A percentile compares a stretch with the other conserved stretches of the same genome.
Conservation (phyloP, 1,139 yeast genomes). For the Entelexis paramagnoliae region DNA sequence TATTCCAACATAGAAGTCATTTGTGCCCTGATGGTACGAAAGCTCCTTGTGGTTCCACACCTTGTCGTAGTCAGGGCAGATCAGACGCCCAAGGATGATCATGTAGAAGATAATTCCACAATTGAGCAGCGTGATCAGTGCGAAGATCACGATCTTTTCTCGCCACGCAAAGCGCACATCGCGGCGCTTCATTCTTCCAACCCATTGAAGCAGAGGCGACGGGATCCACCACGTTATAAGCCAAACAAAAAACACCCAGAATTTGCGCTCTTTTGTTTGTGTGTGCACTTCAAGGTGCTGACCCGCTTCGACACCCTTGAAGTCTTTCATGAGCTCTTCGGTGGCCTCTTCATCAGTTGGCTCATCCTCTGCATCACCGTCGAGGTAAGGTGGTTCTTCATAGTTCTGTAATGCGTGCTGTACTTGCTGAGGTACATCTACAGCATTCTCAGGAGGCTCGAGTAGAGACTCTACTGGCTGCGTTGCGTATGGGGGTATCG, state of each 20-base stretch:
- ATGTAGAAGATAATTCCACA: conserved; percentile 35
- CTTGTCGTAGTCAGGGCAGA: conserved; percentile 35
- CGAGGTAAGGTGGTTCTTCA: conserved; percentile 6
- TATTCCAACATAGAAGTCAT: conserved; percentile 34
- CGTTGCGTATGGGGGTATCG: not conserved
- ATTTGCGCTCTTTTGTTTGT: conserved; percentile 29
- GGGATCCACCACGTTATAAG: conserved; percentile 36
- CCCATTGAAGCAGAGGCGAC: conserved; percentile 28
- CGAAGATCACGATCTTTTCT: conserved; percentile 34
- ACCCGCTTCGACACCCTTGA: conserved; percentile 26
- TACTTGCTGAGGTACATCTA: conserved; percentile 19
- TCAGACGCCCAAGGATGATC: conserved; percentile 34
- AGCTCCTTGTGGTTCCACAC: conserved; percentile 35
- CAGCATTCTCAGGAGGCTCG: conserved; percentile 13
- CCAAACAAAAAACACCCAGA: conserved; percentile 36
- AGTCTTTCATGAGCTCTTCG: conserved; percentile 23
- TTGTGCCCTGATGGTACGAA: conserved; percentile 31
- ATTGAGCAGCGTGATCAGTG: conserved; percentile 31
- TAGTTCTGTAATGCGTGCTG: conserved; percentile 6
- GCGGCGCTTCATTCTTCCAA: conserved; percentile 33
- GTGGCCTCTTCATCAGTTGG: conserved; percentile 23
- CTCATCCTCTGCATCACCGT: conserved; percentile 21
- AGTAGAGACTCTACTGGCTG: conserved; percentile 9
- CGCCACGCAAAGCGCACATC: conserved; percentile 38
- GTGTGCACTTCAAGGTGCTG: conserved; percentile 27